Evolutionary conservation across 192 early-diverging fungal species (phyloP).

Genomic region (Backusella mclennaniae): DNA sequence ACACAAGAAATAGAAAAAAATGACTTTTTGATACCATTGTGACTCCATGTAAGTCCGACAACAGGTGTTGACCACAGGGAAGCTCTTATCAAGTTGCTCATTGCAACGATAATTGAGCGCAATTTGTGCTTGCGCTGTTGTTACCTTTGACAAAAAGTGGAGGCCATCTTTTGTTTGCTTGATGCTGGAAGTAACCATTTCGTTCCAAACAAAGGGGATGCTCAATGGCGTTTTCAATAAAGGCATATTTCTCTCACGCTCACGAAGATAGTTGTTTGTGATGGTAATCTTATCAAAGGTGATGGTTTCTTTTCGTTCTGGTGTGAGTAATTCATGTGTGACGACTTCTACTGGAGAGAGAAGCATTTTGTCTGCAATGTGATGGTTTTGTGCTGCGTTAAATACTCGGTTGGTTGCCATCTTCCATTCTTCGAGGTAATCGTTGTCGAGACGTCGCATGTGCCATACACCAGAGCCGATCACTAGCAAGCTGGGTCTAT

Average conservation of each 20-base stretch:
- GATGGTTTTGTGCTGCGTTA: constrained; percentile 18
- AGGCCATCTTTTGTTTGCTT: constrained; percentile 63
- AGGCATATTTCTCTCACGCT: constrained; percentile 2
- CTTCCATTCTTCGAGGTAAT: constrained; percentile 46
- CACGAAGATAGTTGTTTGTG: constrained; percentile 57
- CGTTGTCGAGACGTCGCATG: constrained; percentile 50
- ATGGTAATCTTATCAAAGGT: constrained; percentile 38
- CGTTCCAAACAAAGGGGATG: constrained; percentile 51
- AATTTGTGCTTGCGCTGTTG: constrained; percentile 49
- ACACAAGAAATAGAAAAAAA: constrained; percentile 41
- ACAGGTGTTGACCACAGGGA: constrained; percentile 55
- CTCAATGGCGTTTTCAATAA: constrained; percentile 24
- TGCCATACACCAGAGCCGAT: constrained; percentile 66
- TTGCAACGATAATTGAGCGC: constrained; percentile 69
- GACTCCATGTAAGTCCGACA: constrained; percentile 54
- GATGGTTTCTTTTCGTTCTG: constrained; percentile 46
- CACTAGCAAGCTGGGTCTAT: constrained; percentile 42
- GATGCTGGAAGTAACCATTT: constrained; percentile 38
- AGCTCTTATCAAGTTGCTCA: constrained; percentile 25
- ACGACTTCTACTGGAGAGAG: constrained; percentile 43
- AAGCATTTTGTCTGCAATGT: constrained; percentile 38
- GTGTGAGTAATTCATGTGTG: constrained; percentile 38
- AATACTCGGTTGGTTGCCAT: constrained; percentile 39
- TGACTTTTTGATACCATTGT: constrained; percentile 39
- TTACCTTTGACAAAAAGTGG: constrained; percentile 56